A percentile compares a stretch with the other conserved stretches of the same genome.
These are phyloP conservation scores for Typha latifolia DNA, from an alignment of 176 grass and related monocot genomes.

Conservation along the genomic window DNA sequence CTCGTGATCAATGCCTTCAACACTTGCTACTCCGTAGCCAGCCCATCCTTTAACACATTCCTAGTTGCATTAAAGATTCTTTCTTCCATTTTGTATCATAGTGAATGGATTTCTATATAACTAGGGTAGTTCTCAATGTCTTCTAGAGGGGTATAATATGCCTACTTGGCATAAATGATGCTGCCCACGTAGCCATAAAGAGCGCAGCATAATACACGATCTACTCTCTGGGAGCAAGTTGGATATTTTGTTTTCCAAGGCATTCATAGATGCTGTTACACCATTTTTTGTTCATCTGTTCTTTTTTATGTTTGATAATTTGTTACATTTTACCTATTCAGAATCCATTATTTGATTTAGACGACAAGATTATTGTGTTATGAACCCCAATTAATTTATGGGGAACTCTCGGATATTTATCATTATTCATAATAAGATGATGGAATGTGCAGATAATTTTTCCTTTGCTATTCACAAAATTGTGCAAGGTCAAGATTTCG, in stretches of 20 bases:
- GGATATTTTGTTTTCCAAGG: not conserved
- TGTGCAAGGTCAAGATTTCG: no score
- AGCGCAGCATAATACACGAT: not conserved
- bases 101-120: not conserved
- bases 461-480: not conserved
- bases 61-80: not conserved
- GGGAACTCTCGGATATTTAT: constrained; percentile 2
- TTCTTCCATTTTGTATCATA: constrained; percentile 2
- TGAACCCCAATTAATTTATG: not conserved
- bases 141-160: not conserved
- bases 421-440: constrained; percentile 4
- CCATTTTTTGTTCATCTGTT: not conserved
- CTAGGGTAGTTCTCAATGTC: not conserved
- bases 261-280: not conserved
- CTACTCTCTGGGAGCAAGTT: not conserved
- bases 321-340: not conserved
- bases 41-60: not conserved
- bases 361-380: not conserved
- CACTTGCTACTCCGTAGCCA: not conserved
- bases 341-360: not conserved
- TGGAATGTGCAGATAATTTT: constrained; percentile 12
- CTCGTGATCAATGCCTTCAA: not conserved
- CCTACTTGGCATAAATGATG: not conserved
- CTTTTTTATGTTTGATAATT: constrained; percentile 4
- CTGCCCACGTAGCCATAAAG: not conserved